These are phyloP conservation scores for Ustilago shanxiensis DNA, from an alignment of 1,284 basidiomycete genomes.

Conservation along the genomic window DNA sequence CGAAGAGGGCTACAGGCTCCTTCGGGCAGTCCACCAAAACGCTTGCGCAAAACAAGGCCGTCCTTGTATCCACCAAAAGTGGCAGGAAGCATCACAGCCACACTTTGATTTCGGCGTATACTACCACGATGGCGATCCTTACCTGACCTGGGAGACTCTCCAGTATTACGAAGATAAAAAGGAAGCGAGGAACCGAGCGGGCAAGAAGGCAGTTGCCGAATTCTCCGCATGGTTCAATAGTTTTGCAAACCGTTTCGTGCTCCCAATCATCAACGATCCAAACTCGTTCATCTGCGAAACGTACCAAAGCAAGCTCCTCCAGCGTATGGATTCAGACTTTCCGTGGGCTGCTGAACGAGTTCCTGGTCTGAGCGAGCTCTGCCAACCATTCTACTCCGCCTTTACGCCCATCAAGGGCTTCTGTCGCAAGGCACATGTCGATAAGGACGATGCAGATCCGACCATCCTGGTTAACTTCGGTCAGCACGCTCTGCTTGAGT, in stretches of 20 bases:
- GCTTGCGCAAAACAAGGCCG: too few relatives aligned
- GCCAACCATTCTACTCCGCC: conserved; percentile 5
- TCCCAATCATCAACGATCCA: neutral
- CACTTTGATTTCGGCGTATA: neutral
- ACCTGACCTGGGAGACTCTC: neutral
- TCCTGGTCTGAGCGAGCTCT: conserved; percentile 1
- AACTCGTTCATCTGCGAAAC: neutral
- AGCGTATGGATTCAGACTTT: neutral
- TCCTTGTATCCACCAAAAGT: neutral
- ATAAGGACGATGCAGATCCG: neutral
- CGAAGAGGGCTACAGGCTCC: too few relatives aligned
- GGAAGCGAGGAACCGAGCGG: neutral
- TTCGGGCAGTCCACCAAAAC: too few relatives aligned
- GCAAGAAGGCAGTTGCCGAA: neutral
- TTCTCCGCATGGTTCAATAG: conserved; percentile 8
- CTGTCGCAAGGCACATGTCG: neutral
- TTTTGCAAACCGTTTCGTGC: neutral
- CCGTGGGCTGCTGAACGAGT: neutral
- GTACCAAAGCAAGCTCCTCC: neutral
- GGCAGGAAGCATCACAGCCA: neutral
- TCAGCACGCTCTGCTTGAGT: conserved; percentile 1
- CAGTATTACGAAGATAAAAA: neutral
- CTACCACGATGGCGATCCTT: neutral
- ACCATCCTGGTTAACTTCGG: conserved; percentile 16
- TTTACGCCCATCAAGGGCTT: conserved; percentile 5